Evolutionary conservation across 768 basidiomycete species (phyloP).

Genomic region (Lactarius evosmus): DNA sequence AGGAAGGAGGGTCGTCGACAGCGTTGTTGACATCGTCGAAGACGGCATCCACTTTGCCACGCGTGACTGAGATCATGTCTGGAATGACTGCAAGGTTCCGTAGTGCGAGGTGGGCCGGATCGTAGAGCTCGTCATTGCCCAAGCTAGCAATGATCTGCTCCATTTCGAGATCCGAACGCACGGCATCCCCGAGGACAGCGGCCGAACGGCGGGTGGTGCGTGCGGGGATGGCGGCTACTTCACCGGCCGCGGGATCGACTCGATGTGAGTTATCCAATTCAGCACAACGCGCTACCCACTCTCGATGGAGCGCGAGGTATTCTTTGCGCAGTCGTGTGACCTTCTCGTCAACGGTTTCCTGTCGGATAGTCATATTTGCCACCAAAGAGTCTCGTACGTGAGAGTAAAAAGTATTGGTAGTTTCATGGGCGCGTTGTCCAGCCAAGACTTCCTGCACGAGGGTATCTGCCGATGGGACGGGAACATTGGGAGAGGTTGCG

Average conservation of each 20-base stretch:
- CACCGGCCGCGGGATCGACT: conserved; percentile 40
- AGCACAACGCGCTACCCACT: conserved; percentile 71
- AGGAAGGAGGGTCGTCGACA: conserved; percentile 71
- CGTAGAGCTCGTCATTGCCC: conserved; percentile 89
- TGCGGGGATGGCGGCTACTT: conserved; percentile 36
- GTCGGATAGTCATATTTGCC: conserved; percentile 52
- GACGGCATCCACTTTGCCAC: conserved; percentile 55
- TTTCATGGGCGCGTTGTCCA: conserved; percentile 37
- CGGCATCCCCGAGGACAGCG: conserved; percentile 76
- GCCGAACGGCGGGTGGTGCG: conserved; percentile 73
- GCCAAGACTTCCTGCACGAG: conserved; percentile 49
- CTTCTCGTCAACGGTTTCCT: conserved; percentile 52
- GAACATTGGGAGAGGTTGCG: conserved; percentile 37
- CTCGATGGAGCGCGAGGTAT: conserved; percentile 64
- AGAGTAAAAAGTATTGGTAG: conserved; percentile 39
- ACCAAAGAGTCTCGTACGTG: conserved; percentile 47
- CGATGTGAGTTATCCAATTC: conserved; percentile 58
- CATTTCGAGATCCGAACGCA: conserved; percentile 94
- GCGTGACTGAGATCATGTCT: conserved; percentile 78
- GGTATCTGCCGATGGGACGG: conserved; percentile 39
- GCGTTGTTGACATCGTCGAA: conserved; percentile 86
- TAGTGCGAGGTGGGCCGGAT: conserved; percentile 83
- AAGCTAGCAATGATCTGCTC: conserved; percentile 95
- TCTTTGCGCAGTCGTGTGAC: conserved; percentile 54
- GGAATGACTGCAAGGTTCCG: conserved; percentile 85